A percentile compares a stretch with the other conserved stretches of the same genome.
These are phyloP conservation scores for Elymus sibiricus DNA, from an alignment of 176 grass and related monocot genomes.

Conservation along the genomic window DNA sequence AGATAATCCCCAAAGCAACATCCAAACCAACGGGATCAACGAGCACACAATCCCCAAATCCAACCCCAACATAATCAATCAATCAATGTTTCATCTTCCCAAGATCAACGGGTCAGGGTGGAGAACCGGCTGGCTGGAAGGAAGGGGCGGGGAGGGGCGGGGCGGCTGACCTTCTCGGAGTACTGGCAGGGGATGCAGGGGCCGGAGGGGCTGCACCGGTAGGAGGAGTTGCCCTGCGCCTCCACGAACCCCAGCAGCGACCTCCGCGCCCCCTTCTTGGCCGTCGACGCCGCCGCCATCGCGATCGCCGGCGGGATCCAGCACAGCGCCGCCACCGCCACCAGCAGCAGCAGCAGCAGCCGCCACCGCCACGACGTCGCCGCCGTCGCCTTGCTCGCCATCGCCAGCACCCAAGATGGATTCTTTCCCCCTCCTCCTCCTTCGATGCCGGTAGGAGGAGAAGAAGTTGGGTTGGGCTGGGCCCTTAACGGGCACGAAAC, in stretches of 20 bases:
- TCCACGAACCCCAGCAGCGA: conserved; percentile 75
- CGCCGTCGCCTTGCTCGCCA: conserved; percentile 45
- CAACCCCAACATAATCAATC: background rate
- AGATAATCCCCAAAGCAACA: too few species aligned
- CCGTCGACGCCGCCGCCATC: conserved; percentile 24
- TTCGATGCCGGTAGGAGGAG: background rate
- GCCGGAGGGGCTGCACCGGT: conserved; percentile 66
- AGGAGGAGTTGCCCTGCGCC: conserved; percentile 73
- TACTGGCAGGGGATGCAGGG: conserved; percentile 85
- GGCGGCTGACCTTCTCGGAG: conserved; percentile 66
- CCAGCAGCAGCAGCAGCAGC: conserved; percentile 29
- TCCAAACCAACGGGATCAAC: background rate
- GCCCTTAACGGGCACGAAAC: background rate
- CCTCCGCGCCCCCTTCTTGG: conserved; percentile 31
- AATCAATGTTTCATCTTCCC: background rate
- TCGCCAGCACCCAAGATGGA: background rate
- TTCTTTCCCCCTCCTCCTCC: background rate
- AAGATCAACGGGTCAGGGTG: conserved; percentile 9
- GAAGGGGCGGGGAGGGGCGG: background rate
- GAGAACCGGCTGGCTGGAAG: background rate
- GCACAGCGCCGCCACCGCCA: conserved; percentile 43
- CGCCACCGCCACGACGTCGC: conserved; percentile 49
- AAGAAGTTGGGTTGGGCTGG: conserved; percentile 8
- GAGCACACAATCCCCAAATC: background rate
- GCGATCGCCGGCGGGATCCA: conserved; percentile 58